Percentiles rank a stretch among this genome's conserved stretches.
These are phyloP conservation scores for Pezicula carpinea DNA, from an alignment of 2,329 filamentous ascomycete species.

Conservation along the genomic window DNA sequence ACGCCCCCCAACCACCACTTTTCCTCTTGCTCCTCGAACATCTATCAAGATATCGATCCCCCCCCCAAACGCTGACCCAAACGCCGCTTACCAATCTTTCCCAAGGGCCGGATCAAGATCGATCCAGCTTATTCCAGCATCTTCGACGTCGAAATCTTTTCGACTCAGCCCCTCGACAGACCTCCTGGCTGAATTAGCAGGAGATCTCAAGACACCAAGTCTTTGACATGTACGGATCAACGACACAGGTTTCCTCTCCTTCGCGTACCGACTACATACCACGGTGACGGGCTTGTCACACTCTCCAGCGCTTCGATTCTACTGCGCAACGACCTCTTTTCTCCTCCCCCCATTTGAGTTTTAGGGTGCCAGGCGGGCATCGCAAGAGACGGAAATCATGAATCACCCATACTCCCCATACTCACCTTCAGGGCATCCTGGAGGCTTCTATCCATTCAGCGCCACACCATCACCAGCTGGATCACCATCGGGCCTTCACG, in stretches of 20 bases:
- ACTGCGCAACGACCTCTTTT: constrained; percentile 18
- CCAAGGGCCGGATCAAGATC: constrained; percentile 11
- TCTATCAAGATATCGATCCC: constrained; percentile 11
- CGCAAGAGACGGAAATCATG: constrained; percentile 28
- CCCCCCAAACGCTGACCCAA: constrained; percentile 6
- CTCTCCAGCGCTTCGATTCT: constrained; percentile 21
- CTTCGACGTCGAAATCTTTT: constrained; percentile 19
- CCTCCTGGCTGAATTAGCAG: constrained; percentile 17
- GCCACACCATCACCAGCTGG: constrained; percentile 28
- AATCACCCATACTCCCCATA: constrained; percentile 23
- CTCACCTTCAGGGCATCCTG: constrained; percentile 21
- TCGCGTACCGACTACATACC: constrained; percentile 33
- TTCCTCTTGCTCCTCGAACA: constrained; percentile 13
- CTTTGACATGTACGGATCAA: constrained; percentile 32
- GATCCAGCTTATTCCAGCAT: constrained; percentile 24
- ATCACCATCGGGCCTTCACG: constrained; percentile 27
- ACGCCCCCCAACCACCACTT: constrained; percentile 15
- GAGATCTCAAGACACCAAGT: constrained; percentile 19
- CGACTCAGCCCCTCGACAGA: constrained; percentile 18
- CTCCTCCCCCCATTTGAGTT: too few species aligned
- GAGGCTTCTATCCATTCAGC: constrained; percentile 27
- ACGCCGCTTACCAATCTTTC: constrained; percentile 17
- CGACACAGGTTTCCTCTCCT: constrained; percentile 29
- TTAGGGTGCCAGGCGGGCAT: constrained; percentile 21
- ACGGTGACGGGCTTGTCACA: constrained; percentile 31